phyloP scores from a whole-genome alignment of 2,329 filamentous ascomycete species.

The Stachybotrys chlorohalonatus region DNA sequence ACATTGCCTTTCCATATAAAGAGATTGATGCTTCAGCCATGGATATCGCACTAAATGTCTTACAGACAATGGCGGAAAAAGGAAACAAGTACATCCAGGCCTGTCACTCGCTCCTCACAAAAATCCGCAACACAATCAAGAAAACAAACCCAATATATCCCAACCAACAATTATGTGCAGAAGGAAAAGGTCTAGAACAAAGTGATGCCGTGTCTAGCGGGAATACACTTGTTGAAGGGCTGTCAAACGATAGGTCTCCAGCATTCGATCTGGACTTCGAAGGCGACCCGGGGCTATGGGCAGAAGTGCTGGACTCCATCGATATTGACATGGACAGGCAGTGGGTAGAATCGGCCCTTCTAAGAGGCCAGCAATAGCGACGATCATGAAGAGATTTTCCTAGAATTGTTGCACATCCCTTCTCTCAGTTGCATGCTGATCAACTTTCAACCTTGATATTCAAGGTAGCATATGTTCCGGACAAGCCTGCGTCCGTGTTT shows the following conservation, averaged over 20 bases:
- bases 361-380: not conserved
- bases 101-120: constrained; percentile 1
- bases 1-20: constrained; percentile 39
- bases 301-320: constrained; percentile 1
- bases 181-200: not conserved
- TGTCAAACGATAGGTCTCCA: not conserved
- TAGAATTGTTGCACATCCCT: not conserved
- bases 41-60: constrained; percentile 20
- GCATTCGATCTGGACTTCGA: not conserved
- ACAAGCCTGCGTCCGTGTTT: too few species aligned
- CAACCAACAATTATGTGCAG: not conserved
- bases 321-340: constrained; percentile 2
- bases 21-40: constrained; percentile 31
- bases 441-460: too few species aligned
- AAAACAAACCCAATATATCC: not conserved
- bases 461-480: too few species aligned
- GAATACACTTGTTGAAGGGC: not conserved
- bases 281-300: not conserved
- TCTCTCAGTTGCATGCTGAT: not conserved
- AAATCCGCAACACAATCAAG: not conserved
- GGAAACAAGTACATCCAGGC: constrained; percentile 3
- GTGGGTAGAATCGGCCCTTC: not conserved
- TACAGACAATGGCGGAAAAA: constrained; percentile 1
- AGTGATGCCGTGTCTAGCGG: not conserved
- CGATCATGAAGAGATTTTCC: not conserved